These are phyloP conservation scores for Artemisia annua DNA, from an alignment of 129 eudicot genomes.

Conservation along the genomic window DNA sequence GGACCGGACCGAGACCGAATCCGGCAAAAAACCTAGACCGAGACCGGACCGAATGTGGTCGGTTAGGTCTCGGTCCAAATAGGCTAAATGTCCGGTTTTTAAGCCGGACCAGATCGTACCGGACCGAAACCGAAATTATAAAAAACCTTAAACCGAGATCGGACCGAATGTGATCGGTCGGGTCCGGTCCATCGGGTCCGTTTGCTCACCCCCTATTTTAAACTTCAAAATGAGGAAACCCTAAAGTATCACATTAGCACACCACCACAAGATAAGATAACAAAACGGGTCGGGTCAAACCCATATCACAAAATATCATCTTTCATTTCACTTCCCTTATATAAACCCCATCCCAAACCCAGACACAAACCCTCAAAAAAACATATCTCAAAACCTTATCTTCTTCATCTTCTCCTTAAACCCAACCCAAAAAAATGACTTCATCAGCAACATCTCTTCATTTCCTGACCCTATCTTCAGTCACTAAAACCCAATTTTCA, in stretches of 20 bases:
- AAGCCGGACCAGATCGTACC: no score
- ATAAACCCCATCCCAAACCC: constrained; percentile 8
- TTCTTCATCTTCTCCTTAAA: constrained; percentile 9
- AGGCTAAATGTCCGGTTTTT: no score
- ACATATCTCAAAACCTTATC: constrained; percentile 36
- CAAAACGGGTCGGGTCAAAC: constrained; percentile 33
- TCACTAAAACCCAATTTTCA: constrained; percentile 41
- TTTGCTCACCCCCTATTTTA: no score
- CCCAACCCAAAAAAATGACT: constrained; percentile 51
- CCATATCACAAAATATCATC: constrained; percentile 4
- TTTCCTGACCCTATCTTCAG: constrained; percentile 48
- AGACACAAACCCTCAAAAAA: constrained; percentile 15
- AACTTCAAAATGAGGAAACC: constrained; percentile 13
- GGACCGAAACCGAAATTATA: no score
- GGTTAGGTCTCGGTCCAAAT: no score
- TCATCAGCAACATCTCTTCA: constrained; percentile 53
- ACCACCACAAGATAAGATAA: constrained; percentile 23
- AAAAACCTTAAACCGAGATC: no score
- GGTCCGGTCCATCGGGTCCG: no score
- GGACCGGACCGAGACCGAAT: no score
- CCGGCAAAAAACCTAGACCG: no score
- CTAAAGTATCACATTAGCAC: constrained; percentile 2
- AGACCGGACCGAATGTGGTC: no score
- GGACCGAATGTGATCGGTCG: no score
- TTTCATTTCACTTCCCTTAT: constrained; percentile 14